A percentile compares a stretch with the other conserved stretches of the same genome.
phyloP scores from a whole-genome alignment of 2,329 filamentous ascomycete genomes.

The Hypoxylon sp. region DNA sequence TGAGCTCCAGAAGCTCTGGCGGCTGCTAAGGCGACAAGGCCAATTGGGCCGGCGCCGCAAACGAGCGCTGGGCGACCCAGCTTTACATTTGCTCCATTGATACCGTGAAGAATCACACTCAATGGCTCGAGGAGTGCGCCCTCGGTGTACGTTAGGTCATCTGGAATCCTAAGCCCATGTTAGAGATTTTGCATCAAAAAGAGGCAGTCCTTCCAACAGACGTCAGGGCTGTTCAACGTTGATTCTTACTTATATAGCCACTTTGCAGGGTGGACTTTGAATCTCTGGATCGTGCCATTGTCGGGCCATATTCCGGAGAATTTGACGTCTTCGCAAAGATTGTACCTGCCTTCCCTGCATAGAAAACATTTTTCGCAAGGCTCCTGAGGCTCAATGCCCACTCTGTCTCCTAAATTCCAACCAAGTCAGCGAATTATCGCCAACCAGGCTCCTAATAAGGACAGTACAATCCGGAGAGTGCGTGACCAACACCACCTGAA shows the following conservation, averaged over 20 bases:
- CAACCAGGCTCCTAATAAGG: background rate
- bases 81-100: slow-evolving; percentile 66
- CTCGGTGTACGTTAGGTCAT: slow-evolving; percentile 69
- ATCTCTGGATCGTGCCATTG: slow-evolving; percentile 72
- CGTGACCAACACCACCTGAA: background rate
- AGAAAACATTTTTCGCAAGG: slow-evolving; percentile 73
- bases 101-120: slow-evolving; percentile 73
- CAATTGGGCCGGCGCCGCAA: slow-evolving; percentile 75
- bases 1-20: slow-evolving; percentile 74
- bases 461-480: background rate
- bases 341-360: slow-evolving; percentile 72
- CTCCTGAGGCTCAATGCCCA: slow-evolving; percentile 77
- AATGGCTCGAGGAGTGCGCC: slow-evolving; percentile 76
- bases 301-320: slow-evolving; percentile 75
- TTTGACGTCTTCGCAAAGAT: slow-evolving; percentile 73
- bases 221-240: background rate
- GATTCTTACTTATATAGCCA: slow-evolving; percentile 66
- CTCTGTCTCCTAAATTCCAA: slow-evolving; percentile 66
- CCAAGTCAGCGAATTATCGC: slow-evolving; percentile 7
- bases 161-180: slow-evolving; percentile 60
- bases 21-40: slow-evolving; percentile 69
- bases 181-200: slow-evolving; percentile 14
- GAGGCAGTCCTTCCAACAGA: background rate
- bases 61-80: slow-evolving; percentile 70
- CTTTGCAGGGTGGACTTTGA: slow-evolving; percentile 72